Conservation (phyloP, 345 rosid species). For the Lumnitzera racemosa region DNA sequence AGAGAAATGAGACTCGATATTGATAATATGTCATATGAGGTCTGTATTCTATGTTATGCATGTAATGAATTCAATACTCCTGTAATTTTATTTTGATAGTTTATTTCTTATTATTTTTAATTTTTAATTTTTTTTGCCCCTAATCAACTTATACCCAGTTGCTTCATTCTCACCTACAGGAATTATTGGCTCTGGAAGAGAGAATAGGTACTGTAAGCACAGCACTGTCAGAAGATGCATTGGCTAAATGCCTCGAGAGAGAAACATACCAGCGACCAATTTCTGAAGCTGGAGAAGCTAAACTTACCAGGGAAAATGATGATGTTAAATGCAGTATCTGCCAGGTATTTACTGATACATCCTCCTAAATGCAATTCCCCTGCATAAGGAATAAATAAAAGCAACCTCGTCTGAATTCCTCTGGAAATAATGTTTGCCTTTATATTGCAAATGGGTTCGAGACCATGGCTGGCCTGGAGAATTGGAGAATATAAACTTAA, state of each 20-base stretch:
- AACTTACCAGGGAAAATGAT: conserved; percentile 23
- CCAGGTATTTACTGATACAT: conserved; percentile 41
- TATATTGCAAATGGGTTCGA: too few species aligned
- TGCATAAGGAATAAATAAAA: too few species aligned
- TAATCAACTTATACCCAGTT: background rate
- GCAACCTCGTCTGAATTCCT: too few species aligned
- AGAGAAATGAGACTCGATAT: conserved; percentile 95
- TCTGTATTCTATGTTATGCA: conserved; percentile 15
- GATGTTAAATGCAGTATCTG: conserved; percentile 87
- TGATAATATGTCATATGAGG: conserved; percentile 98
- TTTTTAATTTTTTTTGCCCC: background rate
- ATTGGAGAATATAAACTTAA: too few species aligned
- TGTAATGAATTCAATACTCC: background rate
- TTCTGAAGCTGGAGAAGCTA: conserved; percentile 20
- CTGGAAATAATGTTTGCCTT: too few species aligned
- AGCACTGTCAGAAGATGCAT: conserved; percentile 78
- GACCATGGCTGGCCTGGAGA: too few species aligned
- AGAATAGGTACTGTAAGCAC: conserved; percentile 95
- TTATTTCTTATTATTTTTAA: too few species aligned
- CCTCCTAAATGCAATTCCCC: too few species aligned
- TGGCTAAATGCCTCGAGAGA: conserved; percentile 56
- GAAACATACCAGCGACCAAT: conserved; percentile 36
- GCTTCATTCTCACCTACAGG: conserved; percentile 36
- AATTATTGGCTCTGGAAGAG: conserved; percentile 89
- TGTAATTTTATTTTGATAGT: background rate